phyloP scores from a whole-genome alignment of 2,329 filamentous ascomycete genomes.

The Ophiostoma ips region DNA sequence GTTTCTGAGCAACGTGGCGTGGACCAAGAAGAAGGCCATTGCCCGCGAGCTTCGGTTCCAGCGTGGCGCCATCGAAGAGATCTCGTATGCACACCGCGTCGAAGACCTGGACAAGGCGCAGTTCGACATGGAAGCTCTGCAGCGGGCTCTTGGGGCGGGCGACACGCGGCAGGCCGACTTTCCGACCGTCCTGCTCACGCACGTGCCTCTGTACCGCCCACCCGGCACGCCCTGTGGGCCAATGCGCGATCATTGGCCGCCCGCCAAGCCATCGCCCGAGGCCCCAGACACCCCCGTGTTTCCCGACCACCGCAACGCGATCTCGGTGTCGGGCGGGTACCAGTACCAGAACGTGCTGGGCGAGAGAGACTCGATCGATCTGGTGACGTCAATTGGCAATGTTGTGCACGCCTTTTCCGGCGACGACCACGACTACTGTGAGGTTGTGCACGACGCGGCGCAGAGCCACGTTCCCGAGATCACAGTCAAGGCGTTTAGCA shows the following conservation, averaged over 20 bases:
- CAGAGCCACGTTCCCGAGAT: constrained; percentile 61
- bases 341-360: constrained; percentile 94
- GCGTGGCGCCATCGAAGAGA: constrained; percentile 42
- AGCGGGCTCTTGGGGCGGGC: background rate
- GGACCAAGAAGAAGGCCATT: constrained; percentile 52
- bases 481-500: constrained; percentile 87
- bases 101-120: constrained; percentile 41
- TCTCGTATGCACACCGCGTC: constrained; percentile 43
- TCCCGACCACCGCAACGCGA: constrained; percentile 61
- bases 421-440: constrained; percentile 97
- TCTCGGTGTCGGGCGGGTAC: constrained; percentile 66
- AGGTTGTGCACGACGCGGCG: constrained; percentile 62
- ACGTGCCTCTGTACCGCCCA: constrained; percentile 76
- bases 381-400: constrained; percentile 68
- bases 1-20: constrained; percentile 57
- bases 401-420: constrained; percentile 82
- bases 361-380: constrained; percentile 56
- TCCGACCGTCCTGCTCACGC: constrained; percentile 77
- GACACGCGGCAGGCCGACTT: constrained; percentile 43
- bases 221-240: constrained; percentile 80
- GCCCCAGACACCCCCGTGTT: constrained; percentile 24
- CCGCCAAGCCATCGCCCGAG: constrained; percentile 42
- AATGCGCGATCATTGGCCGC: constrained; percentile 69
- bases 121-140: constrained; percentile 16
- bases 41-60: constrained; percentile 53